Conservation (phyloP, 768 basidiomycete genomes). For the Pholiota microspora region DNA sequence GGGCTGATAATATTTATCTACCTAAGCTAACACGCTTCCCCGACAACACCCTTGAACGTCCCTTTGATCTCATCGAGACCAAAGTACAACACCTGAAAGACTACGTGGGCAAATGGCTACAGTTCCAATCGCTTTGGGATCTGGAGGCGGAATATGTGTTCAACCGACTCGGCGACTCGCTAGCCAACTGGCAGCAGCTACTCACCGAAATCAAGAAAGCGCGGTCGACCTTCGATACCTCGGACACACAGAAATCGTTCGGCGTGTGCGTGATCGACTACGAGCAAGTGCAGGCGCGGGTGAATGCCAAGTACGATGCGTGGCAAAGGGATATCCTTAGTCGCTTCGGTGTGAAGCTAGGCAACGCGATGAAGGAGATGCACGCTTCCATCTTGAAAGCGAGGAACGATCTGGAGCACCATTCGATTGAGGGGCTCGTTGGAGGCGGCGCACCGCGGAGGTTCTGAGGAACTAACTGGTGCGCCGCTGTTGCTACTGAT, state of each 20-base stretch:
- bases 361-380: slow-evolving; percentile 96
- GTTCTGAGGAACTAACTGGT: slow-evolving; percentile 34
- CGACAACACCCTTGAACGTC: slow-evolving; percentile 72
- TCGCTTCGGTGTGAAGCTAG: slow-evolving; percentile 90
- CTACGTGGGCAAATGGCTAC: slow-evolving; percentile 97
- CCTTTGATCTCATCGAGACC: slow-evolving; percentile 82
- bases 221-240: slow-evolving; percentile 94
- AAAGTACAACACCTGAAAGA: slow-evolving; percentile 86
- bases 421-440: slow-evolving; percentile 90
- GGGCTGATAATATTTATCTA: slow-evolving; percentile 9
- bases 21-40: slow-evolving; percentile 69
- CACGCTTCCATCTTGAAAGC: slow-evolving; percentile 91
- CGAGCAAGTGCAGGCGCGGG: slow-evolving; percentile 95
- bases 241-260: slow-evolving; percentile 90
- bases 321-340: slow-evolving; percentile 97
- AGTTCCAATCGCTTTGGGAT: slow-evolving; percentile 99
- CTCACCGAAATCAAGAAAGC: slow-evolving; percentile 97
- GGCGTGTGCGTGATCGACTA: slow-evolving; percentile 96
- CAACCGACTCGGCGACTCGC: slow-evolving; percentile 90
- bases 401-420: slow-evolving; percentile 92
- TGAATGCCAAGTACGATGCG: slow-evolving; percentile 97
- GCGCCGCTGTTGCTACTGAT: no score
- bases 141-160: slow-evolving; percentile 97
- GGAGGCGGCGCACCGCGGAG: slow-evolving; percentile 50
- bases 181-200: slow-evolving; percentile 93